Conservation (phyloP, 139 green algal genomes). For the Gonium pectorale region DNA sequence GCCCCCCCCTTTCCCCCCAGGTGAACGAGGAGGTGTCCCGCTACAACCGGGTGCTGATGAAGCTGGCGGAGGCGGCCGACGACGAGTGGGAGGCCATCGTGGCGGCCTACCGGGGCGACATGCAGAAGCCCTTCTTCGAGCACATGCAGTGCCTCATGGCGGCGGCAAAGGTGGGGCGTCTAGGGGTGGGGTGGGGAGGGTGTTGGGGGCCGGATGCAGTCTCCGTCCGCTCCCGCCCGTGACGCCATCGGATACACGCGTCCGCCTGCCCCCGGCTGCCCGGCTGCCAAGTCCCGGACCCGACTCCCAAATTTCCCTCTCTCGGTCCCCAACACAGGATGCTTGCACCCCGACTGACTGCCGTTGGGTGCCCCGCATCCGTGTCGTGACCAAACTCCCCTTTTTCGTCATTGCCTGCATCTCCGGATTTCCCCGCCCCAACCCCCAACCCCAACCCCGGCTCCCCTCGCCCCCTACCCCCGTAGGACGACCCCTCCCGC, state of each 20-base stretch:
- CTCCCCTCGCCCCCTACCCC: background rate
- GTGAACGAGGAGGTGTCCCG: conserved; percentile 52
- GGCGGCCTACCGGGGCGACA: conserved; percentile 58
- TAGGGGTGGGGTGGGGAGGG: background rate
- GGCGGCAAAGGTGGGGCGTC: conserved; percentile 48
- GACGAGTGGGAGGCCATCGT: conserved; percentile 74
- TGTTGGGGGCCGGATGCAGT: background rate
- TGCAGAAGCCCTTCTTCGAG: conserved; percentile 72
- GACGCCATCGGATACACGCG: too few relatives aligned
- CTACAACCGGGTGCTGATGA: conserved; percentile 68
- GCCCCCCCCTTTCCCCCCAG: background rate
- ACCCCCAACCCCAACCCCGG: too few relatives aligned
- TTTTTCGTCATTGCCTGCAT: too few relatives aligned
- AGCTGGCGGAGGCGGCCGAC: conserved; percentile 60
- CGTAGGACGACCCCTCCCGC: conserved; percentile 33
- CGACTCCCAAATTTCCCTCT: too few relatives aligned
- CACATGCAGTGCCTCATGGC: conserved; percentile 70
- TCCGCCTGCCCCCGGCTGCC: too few relatives aligned
- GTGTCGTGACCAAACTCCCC: background rate
- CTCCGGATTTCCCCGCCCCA: too few relatives aligned
- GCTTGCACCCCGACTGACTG: too few relatives aligned
- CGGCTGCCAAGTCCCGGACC: too few relatives aligned
- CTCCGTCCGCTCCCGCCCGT: too few relatives aligned
- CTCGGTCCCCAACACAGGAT: too few relatives aligned
- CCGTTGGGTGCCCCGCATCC: too few relatives aligned